Base-by-base conservation (phyloP, 2,329 filamentous ascomycete genomes). In the Colletotrichum tamarilloi region DNA sequence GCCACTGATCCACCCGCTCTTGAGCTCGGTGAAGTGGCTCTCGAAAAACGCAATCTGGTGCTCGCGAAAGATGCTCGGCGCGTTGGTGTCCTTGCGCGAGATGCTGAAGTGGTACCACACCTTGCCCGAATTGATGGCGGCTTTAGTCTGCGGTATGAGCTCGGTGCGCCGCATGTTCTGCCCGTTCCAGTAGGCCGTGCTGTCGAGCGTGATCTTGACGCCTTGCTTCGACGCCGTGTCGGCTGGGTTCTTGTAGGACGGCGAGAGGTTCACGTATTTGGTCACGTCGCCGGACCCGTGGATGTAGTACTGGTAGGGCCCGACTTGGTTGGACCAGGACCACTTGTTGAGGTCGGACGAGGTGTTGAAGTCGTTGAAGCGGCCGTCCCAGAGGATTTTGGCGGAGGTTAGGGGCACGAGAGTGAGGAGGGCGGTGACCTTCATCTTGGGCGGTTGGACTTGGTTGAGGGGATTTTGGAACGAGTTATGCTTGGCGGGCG, bases 291-390 rank as follows among this genome's bases (percentile, higher is more conserved):
- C 87, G 5, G 84, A 83, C 46, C 92, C 93, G 83, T 94, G 92
- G 79, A 94, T 94, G 84, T 94, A 94, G 85, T 92, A 94, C 81
- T 94, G 92, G 82, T 92, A 94, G 0, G 90, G 88, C 14, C 91
- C 90, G 77, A 92, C 89, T 82, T 92, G 89, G 80, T 91, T 92
- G 16, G 86, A 86, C 89, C 90, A 94, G 1, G 88, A 90, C 91
- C 91, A 92, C 49, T 87, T 86, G 77, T 86, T 84, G 30, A 92
- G 85, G 79, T 92, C 90, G 2, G 84, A 76, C 35, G 85, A 85
- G 12, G 87, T 84, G n/a, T 83, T 82, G 75, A 91, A 82, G 71
- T 90, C 87, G 80, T 92, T 92, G 84, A 92, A 91, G 67, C 90
- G 88, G 38, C 91, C 91, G 80, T 92, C 91, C 91, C 91, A 92